Evolutionary conservation across 192 early-diverging fungal species (phyloP), one percentile per base, ranked within the genome.

Genomic region (Coemansia sp.): DNA sequence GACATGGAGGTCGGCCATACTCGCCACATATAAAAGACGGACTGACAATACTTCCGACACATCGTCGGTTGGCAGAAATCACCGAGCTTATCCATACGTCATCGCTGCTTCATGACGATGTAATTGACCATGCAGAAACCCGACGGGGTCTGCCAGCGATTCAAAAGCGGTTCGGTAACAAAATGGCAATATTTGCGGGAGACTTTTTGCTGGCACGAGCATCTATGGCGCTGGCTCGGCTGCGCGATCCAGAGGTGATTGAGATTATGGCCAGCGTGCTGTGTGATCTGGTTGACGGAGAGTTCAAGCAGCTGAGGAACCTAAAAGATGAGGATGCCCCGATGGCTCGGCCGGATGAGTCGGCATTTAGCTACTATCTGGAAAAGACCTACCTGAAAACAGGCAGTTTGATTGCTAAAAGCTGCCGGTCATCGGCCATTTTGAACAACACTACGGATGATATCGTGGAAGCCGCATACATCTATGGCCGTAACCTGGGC

Each of bases 11-110:
- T 10, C 61, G 66, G 9, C 68, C 73, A 12, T 77, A 70, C 36
- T 9, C 56, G 41, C 73, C 73, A 13, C 60, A 62, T 18, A 47
- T 59, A 3, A 56, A 28, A 2, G 49, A 62, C 9, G 68, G 73
- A 5, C 54, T 61, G 20, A 66, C 70, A 3, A 91, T 98, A 36
- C 73, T 96, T 46, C 88, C 91, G 8, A 86, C 91, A 21, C 96
- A 98, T 49, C 82, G 91, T 13, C 86, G 96, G 8, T 81, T 98
- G 43, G 93, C 93, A 5, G 96, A 98, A 72, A 96, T 98, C 50
- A 91, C 91, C 0, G 96, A 98, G 72, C 94, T 98, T 89, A 98
- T 98, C 63, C 93, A 98, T 65, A 98, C 93, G 4, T 91, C 96
- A 11, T 92, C 93, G 3, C 72, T 98, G 9, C 75, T 98, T 8